phyloP scores from a whole-genome alignment of 441 rosid species.

The Croton setiger region DNA sequence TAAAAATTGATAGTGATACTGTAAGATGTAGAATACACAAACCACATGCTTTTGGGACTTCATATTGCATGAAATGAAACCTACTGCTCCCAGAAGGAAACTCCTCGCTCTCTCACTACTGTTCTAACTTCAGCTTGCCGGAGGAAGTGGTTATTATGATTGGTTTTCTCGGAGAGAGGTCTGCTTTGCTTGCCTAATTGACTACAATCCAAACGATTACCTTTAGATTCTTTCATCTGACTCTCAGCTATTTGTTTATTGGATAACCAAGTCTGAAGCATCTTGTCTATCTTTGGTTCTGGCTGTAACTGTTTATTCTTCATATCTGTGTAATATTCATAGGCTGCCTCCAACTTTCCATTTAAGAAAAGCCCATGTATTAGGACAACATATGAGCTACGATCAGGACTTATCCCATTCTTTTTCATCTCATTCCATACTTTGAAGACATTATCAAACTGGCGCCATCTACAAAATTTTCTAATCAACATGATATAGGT shows the following conservation, averaged over 20 bases:
- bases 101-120: conserved; percentile 64
- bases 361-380: conserved; percentile 89
- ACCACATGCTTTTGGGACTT: conserved; percentile 5
- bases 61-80: conserved; percentile 20
- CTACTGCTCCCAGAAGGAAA: conserved; percentile 62
- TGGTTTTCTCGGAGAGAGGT: conserved; percentile 30
- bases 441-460: conserved; percentile 54
- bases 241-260: conserved; percentile 51
- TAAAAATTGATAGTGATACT: background rate
- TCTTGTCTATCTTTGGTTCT: conserved; percentile 60
- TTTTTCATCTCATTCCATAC: conserved; percentile 82
- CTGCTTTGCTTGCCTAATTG: conserved; percentile 22
- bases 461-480: conserved; percentile 83
- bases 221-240: conserved; percentile 25
- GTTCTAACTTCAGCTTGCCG: conserved; percentile 58
- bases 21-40: background rate
- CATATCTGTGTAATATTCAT: conserved; percentile 73
- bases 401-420: conserved; percentile 62
- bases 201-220: conserved; percentile 18
- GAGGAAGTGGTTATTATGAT: conserved; percentile 40
- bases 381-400: conserved; percentile 73
- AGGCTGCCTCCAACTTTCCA: conserved; percentile 77
- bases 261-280: conserved; percentile 72
- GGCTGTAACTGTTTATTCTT: conserved; percentile 61
- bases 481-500: conserved; percentile 84